Evolutionary conservation across 441 rosid species (phyloP).

Genomic region (Isatis lusitanica): DNA sequence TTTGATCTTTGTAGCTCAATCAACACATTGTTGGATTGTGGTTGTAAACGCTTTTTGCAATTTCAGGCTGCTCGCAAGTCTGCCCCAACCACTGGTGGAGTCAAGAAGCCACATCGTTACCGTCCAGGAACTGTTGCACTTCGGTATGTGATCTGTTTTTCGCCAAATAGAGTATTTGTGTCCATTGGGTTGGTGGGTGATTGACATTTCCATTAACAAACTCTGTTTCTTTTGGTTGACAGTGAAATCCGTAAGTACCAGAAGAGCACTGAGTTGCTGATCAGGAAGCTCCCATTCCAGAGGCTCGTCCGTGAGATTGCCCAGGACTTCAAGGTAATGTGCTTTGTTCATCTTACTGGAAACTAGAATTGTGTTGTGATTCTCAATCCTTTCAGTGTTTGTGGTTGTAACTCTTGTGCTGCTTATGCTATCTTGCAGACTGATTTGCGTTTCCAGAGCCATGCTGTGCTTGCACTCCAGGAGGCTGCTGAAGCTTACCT

Average conservation of each 20-base stretch:
- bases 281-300: constrained; percentile 68
- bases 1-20: neutral
- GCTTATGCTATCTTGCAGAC: constrained; percentile 33
- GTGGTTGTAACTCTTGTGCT: too few relatives aligned
- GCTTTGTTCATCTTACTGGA: neutral
- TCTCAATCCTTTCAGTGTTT: neutral
- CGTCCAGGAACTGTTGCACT: constrained; percentile 72
- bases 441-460: constrained; percentile 58
- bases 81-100: constrained; percentile 68
- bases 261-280: constrained; percentile 62
- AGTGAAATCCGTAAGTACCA: constrained; percentile 73
- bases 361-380: neutral
- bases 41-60: too few relatives aligned
- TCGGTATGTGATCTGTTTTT: constrained; percentile 30
- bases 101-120: constrained; percentile 68
- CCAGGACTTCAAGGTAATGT: constrained; percentile 59
- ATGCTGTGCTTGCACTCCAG: constrained; percentile 49
- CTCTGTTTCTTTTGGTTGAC: neutral
- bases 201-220: neutral
- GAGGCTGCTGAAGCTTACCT: constrained; percentile 55
- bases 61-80: constrained; percentile 63
- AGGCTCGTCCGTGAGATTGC: constrained; percentile 75
- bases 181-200: neutral
- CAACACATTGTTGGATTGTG: neutral
- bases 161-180: accelerated